Evolutionary conservation across 345 rosid species (phyloP).

Genomic region (Lepidium didymum): DNA sequence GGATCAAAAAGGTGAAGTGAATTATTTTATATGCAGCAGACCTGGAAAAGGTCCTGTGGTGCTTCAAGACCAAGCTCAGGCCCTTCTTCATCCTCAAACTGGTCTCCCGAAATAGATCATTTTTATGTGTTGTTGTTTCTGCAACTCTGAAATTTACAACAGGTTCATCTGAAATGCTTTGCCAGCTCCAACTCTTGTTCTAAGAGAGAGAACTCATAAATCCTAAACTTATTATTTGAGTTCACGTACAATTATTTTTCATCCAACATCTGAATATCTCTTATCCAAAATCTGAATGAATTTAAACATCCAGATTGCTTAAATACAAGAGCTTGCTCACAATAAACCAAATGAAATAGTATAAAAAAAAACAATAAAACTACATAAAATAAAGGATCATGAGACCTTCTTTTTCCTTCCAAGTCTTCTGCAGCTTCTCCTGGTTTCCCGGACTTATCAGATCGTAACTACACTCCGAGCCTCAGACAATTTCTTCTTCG

Average conservation of each 20-base stretch:
- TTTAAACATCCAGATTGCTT: too few species aligned
- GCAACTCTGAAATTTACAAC: not conserved
- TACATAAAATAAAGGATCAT: too few species aligned
- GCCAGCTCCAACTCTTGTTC: not conserved
- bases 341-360: too few species aligned
- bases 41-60: slow-evolving; percentile 78
- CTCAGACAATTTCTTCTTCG: too few species aligned
- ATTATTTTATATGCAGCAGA: slow-evolving; percentile 85
- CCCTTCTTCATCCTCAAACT: slow-evolving; percentile 58
- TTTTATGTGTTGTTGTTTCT: not conserved
- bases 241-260: not conserved
- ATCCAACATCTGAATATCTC: not conserved
- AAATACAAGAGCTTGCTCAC: too few species aligned
- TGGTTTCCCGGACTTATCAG: too few species aligned
- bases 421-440: too few species aligned
- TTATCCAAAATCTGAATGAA: too few species aligned
- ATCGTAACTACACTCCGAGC: too few species aligned
- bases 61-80: slow-evolving; percentile 50
- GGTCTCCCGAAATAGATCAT: slow-evolving; percentile 59
- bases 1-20: slow-evolving; percentile 64
- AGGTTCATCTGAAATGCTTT: not conserved
- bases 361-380: too few species aligned
- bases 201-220: not conserved
- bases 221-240: too few species aligned
- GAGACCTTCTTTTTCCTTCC: too few species aligned